Base-by-base conservation (phyloP, 768 basidiomycete genomes). In the Royoungia palumana region DNA sequence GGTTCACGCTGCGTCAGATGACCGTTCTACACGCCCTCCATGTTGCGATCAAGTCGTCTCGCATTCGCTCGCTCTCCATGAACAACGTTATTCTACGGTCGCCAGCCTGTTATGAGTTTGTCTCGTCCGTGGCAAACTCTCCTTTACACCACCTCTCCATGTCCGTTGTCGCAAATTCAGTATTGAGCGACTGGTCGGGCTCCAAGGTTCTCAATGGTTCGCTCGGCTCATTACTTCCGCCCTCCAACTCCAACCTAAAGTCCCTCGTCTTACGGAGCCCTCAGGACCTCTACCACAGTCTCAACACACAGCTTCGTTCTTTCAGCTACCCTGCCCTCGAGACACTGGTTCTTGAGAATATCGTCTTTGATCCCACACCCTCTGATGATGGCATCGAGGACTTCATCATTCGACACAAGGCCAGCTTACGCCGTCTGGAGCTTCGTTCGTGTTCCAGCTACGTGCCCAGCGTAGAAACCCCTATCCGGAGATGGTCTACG, bases 341-440 rank as follows among this genome's bases (percentile, higher is more conserved):
- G 43, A 51, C 58, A 0, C 58, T 66, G 19, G 51, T 65, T 2
- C 55, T 67, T 4, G 65, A 68, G 41, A 67, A 63, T 12, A 63
- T 64, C 4, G 39, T 67, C 24, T 64, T 69, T 17, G 67, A 67
- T 44, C 55, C 46, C 16, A 51, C 49, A 1, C 45, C 53, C 12
- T 55, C 55, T 25, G 17, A 22, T 1, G 55, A 61, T 28, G 65
- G 62, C 11, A 47, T 69, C 2, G 65, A 67, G 12, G 65, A 65
- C 4, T 69, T 67, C 24, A 47, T 67, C n/a, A 2, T 67, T 19
- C 60, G 67, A 13, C 67, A 67, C 55, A 68, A 69, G 42, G 44
- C 38, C 21, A 52, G 44, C 22, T 34, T 67, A 5, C 60, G 56
- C 5, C 56, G 48, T 22, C 41, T 67, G 5, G 65, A 68, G 20